These are phyloP conservation scores for Rusavskia elegans DNA, from an alignment of 495 filamentous ascomycete species.

Conservation along the genomic window DNA sequence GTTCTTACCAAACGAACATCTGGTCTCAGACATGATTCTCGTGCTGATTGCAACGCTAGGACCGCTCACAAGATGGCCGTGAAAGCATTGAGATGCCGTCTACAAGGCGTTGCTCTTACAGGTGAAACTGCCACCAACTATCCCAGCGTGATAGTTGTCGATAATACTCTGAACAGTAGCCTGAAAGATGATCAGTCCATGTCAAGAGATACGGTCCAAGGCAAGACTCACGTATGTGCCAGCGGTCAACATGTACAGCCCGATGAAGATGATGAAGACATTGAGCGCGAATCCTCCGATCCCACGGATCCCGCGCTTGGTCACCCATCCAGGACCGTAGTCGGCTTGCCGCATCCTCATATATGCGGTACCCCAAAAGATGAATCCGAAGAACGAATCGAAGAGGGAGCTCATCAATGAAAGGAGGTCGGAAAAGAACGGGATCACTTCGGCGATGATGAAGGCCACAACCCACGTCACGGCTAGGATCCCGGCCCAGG, in stretches of 20 bases:
- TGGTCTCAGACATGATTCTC: too few relatives aligned
- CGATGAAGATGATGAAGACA: slow-evolving; percentile 50
- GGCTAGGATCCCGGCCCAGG: slow-evolving; percentile 62
- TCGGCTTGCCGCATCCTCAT: slow-evolving; percentile 64
- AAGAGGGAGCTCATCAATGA: slow-evolving; percentile 82
- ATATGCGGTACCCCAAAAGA: slow-evolving; percentile 86
- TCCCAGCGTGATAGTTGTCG: slow-evolving; percentile 35
- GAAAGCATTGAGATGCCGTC: too few relatives aligned
- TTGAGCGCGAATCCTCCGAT: slow-evolving; percentile 49
- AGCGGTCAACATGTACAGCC: slow-evolving; percentile 56
- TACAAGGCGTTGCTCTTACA: slow-evolving; percentile 43
- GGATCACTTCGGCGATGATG: slow-evolving; percentile 77
- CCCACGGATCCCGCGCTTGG: slow-evolving; percentile 41
- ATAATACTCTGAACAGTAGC: slow-evolving; percentile 48
- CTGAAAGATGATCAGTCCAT: slow-evolving; percentile 13
- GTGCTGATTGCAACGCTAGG: too few relatives aligned
- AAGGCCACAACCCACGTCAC: slow-evolving; percentile 62
- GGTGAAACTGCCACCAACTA: slow-evolving; percentile 42
- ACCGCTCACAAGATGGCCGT: too few relatives aligned
- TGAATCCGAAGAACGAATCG: slow-evolving; percentile 86
- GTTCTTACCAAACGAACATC: too few relatives aligned
- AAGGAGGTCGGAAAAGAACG: slow-evolving; percentile 73
- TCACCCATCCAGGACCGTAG: slow-evolving; percentile 43
- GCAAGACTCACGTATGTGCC: slow-evolving; percentile 59
- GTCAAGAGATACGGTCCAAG: not conserved